Percentiles rank a stretch among this genome's conserved stretches.
phyloP scores from a whole-genome alignment of 1,284 basidiomycete genomes.

The Agroathelia rolfsii region DNA sequence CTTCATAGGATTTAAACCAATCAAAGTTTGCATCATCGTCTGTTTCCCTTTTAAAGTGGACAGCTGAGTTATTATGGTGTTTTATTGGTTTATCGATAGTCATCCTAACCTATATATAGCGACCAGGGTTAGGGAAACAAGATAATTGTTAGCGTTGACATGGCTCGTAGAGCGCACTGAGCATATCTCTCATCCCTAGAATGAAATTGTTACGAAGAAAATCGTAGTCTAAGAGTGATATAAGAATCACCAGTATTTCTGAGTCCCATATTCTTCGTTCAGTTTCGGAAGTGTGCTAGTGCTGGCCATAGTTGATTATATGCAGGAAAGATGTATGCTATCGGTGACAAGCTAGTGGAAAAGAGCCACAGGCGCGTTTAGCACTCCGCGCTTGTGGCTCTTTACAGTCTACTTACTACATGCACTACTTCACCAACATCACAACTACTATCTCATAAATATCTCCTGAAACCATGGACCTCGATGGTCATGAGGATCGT shows the following conservation, averaged over 20 bases:
- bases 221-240: slow-evolving; percentile 1
- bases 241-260: slow-evolving; percentile 58
- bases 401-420: too few species aligned
- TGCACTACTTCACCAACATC: too few species aligned
- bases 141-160: slow-evolving; percentile 6
- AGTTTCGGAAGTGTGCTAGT: slow-evolving; percentile 41
- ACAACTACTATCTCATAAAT: too few species aligned
- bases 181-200: slow-evolving; percentile 62
- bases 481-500: slow-evolving; percentile 55
- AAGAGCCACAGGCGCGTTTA: too few species aligned
- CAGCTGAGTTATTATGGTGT: not conserved
- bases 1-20: slow-evolving; percentile 76
- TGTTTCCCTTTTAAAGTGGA: slow-evolving; percentile 14
- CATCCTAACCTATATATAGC: not conserved
- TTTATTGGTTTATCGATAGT: not conserved
- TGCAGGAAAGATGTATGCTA: too few species aligned
- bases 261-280: slow-evolving; percentile 70
- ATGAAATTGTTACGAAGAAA: slow-evolving; percentile 1
- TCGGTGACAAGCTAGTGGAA: too few species aligned
- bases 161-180: slow-evolving; percentile 32
- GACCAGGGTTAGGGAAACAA: slow-evolving; percentile 6
- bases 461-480: too few species aligned
- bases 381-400: too few species aligned
- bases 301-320: slow-evolving; percentile 5
- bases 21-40: slow-evolving; percentile 60